Percentiles rank a stretch among this genome's conserved stretches.
Evolutionary conservation across 2,329 filamentous ascomycete species (phyloP).

Genomic region (Penicillium corylophilum): DNA sequence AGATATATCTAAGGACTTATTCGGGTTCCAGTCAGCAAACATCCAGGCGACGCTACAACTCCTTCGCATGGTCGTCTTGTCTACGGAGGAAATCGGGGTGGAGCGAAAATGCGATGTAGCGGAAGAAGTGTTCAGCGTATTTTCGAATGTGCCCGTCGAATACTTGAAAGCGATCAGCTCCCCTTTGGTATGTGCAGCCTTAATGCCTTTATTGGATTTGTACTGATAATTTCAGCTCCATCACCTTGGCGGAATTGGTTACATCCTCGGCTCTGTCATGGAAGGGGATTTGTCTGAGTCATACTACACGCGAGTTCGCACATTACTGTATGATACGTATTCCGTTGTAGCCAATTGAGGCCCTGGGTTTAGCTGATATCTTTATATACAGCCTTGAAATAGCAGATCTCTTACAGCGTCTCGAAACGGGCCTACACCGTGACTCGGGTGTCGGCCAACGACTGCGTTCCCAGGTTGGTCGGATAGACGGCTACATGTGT

Average conservation of each 20-base stretch:
- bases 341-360: not conserved
- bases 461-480: slow-evolving; percentile 45
- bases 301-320: slow-evolving; percentile 44
- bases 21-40: slow-evolving; percentile 53
- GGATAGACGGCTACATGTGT: slow-evolving; percentile 48
- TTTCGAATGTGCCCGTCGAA: slow-evolving; percentile 44
- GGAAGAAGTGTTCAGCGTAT: slow-evolving; percentile 45
- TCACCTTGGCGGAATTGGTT: slow-evolving; percentile 51
- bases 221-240: slow-evolving; percentile 34
- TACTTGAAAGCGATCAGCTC: slow-evolving; percentile 51
- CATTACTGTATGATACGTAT: slow-evolving; percentile 41
- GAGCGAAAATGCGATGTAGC: slow-evolving; percentile 49
- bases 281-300: slow-evolving; percentile 45
- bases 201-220: not conserved
- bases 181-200: slow-evolving; percentile 40
- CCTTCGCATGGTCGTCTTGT: slow-evolving; percentile 49
- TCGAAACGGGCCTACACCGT: slow-evolving; percentile 45
- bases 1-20: slow-evolving; percentile 39
- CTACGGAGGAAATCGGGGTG: slow-evolving; percentile 36
- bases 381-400: slow-evolving; percentile 40
- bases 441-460: slow-evolving; percentile 41
- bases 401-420: slow-evolving; percentile 46
- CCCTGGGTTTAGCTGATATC: too few species aligned
- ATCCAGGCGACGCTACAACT: slow-evolving; percentile 51
- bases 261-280: slow-evolving; percentile 51